Evolutionary conservation across 2,329 filamentous ascomycete genomes (phyloP).

Genomic region (Aureobasidium sp.): DNA sequence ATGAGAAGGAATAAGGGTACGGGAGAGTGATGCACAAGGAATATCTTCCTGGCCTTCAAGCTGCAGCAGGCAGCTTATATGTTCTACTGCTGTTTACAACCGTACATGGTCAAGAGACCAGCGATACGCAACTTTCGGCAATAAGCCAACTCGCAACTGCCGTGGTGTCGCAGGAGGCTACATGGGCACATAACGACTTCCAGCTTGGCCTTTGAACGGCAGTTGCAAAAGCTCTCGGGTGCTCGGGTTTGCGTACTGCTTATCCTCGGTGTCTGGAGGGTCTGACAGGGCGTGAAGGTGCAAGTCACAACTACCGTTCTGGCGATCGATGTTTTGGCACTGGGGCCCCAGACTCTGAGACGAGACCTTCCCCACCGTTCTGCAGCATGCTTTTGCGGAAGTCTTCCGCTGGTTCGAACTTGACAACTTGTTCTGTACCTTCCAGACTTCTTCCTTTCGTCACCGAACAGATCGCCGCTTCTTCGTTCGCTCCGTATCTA

Average conservation of each 20-base stretch:
- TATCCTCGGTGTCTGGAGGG: not conserved
- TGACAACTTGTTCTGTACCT: not conserved
- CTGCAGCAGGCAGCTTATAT: slow-evolving; percentile 7
- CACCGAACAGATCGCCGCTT: not conserved
- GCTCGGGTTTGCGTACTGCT: not conserved
- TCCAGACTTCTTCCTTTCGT: not conserved
- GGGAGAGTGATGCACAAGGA: not conserved
- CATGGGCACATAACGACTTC: not conserved
- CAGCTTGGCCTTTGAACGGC: not conserved
- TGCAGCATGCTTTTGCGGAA: not conserved
- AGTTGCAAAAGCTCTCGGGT: slow-evolving; percentile 5
- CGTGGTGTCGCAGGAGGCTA: not conserved
- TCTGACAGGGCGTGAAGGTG: not conserved
- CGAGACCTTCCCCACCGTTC: not conserved
- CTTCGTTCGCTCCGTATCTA: not conserved
- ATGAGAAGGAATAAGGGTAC: not conserved
- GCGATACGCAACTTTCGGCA: not conserved
- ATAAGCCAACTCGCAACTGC: not conserved
- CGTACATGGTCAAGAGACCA: not conserved
- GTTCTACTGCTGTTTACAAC: not conserved
- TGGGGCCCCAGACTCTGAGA: slow-evolving; percentile 5
- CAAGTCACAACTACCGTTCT: slow-evolving; percentile 4
- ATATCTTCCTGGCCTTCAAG: not conserved
- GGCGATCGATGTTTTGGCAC: not conserved
- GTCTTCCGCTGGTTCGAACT: not conserved